phyloP scores from a whole-genome alignment of 257 asterid genomes.

The Plantago ovata region DNA sequence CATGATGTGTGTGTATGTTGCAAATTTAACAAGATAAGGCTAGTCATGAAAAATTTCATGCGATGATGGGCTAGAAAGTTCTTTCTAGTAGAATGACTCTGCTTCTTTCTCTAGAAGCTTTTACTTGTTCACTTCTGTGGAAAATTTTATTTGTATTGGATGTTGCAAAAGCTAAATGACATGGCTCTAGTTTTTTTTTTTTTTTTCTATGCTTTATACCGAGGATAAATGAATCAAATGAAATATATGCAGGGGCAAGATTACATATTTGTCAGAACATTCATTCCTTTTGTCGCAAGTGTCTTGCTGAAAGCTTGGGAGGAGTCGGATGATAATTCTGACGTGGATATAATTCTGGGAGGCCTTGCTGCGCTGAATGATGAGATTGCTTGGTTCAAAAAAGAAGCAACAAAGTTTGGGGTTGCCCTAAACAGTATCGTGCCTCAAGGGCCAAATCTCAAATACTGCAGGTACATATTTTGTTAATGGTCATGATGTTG shows the following conservation, averaged over 20 bases:
- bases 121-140: background rate
- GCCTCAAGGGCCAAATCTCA: slow-evolving; percentile 54
- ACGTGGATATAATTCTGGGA: slow-evolving; percentile 57
- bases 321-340: slow-evolving; percentile 46
- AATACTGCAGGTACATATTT: slow-evolving; percentile 59
- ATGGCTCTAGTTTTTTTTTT: background rate
- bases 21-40: no score
- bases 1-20: no score
- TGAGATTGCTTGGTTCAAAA: slow-evolving; percentile 79
- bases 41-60: no score
- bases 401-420: slow-evolving; percentile 70
- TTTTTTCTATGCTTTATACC: no score
- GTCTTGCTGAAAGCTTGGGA: slow-evolving; percentile 68
- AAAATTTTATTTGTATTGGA: no score
- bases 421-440: slow-evolving; percentile 44
- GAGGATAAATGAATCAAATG: background rate
- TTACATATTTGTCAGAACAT: slow-evolving; percentile 72
- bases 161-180: no score
- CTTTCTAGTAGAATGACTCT: no score
- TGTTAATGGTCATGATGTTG: background rate
- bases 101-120: no score
- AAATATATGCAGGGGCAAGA: slow-evolving; percentile 84
- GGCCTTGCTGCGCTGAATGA: slow-evolving; percentile 70
- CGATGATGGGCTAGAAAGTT: no score
- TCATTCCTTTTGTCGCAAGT: slow-evolving; percentile 63